These are phyloP conservation scores for barrel medic (Medicago truncatula) DNA, from an alignment of 306 rosid genomes.

Conservation along the genomic window MtrunA17r5.0-ANR NC_053044.1:56362501-56363000, in stretches of 20 bases:
- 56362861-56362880: neutral
- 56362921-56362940: too few relatives aligned
- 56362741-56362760: conserved; percentile 15
- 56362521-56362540: conserved; percentile 88
- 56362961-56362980: too few relatives aligned
- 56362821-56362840: neutral
- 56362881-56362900: neutral
- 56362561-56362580: conserved; percentile 53
- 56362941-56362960: too few relatives aligned
- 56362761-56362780: conserved; percentile 15
- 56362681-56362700: neutral
- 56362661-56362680: neutral
- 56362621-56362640: conserved; percentile 24
- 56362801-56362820: neutral
- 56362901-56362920: neutral
- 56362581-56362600: conserved; percentile 31
- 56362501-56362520: conserved; percentile 67
- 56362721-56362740: neutral
- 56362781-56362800: neutral
- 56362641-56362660: conserved; percentile 34
- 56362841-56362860: neutral
- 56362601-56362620: conserved; percentile 27
- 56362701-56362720: neutral
- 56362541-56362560: conserved; percentile 45
- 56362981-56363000: too few relatives aligned